Evolutionary conservation across 148 eudicot species (phyloP).

Genomic region (Hydrangea macrophylla): DNA sequence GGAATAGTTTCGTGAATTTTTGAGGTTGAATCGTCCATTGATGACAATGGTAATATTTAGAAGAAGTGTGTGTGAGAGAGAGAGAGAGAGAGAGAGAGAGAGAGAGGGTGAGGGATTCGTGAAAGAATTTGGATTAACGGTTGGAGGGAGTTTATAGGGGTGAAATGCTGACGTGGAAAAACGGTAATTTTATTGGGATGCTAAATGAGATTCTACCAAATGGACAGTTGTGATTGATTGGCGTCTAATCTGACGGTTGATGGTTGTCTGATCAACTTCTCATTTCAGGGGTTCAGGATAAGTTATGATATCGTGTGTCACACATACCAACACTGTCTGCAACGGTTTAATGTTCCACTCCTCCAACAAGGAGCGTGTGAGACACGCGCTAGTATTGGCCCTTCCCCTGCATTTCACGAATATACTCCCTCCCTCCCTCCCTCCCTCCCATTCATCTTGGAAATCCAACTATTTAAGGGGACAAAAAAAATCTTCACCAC

Average conservation of each 20-base stretch:
- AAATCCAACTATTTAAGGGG: too few relatives aligned
- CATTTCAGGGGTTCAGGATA: conserved; percentile 10
- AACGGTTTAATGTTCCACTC: background rate
- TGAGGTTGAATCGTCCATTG: conserved; percentile 12
- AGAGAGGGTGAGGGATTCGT: background rate
- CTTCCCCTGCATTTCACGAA: too few relatives aligned
- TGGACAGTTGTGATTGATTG: conserved; percentile 9
- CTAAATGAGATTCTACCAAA: conserved; percentile 9
- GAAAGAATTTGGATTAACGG: conserved; percentile 4
- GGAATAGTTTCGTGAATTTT: conserved; percentile 14
- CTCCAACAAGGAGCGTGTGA: background rate
- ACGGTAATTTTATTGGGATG: conserved; percentile 22
- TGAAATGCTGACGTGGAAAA: conserved; percentile 13
- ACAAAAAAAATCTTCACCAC: too few relatives aligned
- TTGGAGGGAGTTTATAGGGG: conserved; percentile 16
- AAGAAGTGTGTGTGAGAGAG: too few relatives aligned
- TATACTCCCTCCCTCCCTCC: too few relatives aligned
- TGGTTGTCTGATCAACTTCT: background rate
- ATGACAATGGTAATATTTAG: background rate
- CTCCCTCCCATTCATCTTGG: too few relatives aligned
- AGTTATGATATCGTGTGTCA: conserved; percentile 10
- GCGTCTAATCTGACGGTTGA: conserved; percentile 1
- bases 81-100: too few relatives aligned
- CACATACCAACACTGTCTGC: conserved; percentile 3
- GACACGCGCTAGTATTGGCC: too few relatives aligned